Percentiles rank a stretch among this genome's conserved stretches.
Evolutionary conservation across 176 grass and related monocot species (phyloP).

Genomic region (Pontederia paniculata): DNA sequence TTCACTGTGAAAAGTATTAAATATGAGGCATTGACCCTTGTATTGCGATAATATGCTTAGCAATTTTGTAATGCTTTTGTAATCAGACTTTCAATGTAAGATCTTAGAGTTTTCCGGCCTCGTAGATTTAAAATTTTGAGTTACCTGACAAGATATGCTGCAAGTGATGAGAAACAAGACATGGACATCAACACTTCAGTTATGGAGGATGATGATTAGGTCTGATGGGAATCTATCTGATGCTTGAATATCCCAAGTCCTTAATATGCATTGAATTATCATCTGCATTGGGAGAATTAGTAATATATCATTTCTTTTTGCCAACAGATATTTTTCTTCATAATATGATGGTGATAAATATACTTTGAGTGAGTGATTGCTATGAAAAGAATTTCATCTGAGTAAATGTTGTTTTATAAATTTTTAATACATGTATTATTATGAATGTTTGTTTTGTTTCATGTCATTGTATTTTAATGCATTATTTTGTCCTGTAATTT

Average conservation of each 20-base stretch:
- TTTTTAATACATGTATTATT: no score
- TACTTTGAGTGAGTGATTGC: slow-evolving; percentile 37
- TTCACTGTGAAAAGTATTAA: slow-evolving; percentile 27
- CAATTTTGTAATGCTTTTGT: no score
- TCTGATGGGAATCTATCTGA: slow-evolving; percentile 75
- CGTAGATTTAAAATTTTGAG: no score
- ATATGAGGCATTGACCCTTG: slow-evolving; percentile 20
- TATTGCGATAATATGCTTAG: neutral
- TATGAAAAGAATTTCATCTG: slow-evolving; percentile 30
- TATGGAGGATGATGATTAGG: slow-evolving; percentile 27
- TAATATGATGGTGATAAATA: slow-evolving; percentile 62
- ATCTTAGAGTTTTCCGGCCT: no score
- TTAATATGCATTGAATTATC: no score
- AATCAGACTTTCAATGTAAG: no score
- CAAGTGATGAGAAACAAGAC: slow-evolving; percentile 51
- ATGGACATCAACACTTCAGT: slow-evolving; percentile 50
- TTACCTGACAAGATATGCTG: no score
- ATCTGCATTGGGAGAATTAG: no score
- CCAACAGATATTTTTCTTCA: neutral
- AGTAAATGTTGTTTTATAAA: slow-evolving; percentile 17
- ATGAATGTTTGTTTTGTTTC: no score
- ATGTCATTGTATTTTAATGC: no score
- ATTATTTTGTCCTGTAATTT: no score
- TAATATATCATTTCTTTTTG: no score
- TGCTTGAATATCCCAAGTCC: slow-evolving; percentile 10